A percentile compares a stretch with the other conserved stretches of the same genome.
Conservation (phyloP, 108 stramenopile species). For the Cyclotella sp. region DNA sequence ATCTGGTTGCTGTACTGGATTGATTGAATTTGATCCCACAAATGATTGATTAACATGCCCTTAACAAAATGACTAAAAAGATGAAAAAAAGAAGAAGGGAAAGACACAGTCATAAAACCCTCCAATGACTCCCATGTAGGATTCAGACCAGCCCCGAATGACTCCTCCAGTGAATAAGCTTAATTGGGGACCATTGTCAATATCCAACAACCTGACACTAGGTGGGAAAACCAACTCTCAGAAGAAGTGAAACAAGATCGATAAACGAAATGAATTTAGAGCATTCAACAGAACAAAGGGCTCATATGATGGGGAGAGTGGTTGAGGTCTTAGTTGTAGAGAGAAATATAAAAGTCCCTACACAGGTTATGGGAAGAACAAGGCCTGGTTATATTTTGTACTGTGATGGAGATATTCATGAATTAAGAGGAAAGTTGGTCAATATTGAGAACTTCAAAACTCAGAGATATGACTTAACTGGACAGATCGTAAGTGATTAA, state of each 20-base stretch:
- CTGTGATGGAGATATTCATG: slow-evolving; percentile 90
- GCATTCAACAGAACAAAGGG: slow-evolving; percentile 90
- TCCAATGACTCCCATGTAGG: too few species aligned
- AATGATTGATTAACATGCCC: too few species aligned
- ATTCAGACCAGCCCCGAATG: too few species aligned
- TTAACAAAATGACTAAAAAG: too few species aligned
- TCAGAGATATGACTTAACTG: slow-evolving; percentile 77
- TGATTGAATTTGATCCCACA: too few species aligned
- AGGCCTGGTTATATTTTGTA: slow-evolving; percentile 92
- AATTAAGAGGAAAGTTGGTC: slow-evolving; percentile 85
- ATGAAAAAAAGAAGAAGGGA: too few species aligned
- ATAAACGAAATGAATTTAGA: slow-evolving; percentile 84
- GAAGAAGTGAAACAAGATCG: slow-evolving; percentile 91
- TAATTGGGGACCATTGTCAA: too few species aligned
- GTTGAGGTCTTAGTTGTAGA: slow-evolving; percentile 95
- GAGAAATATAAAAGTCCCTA: slow-evolving; percentile 89
- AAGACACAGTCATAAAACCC: too few species aligned
- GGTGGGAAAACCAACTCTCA: slow-evolving; percentile 81
- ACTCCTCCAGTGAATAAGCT: too few species aligned
- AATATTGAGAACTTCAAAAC: slow-evolving; percentile 77
- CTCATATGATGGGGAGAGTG: slow-evolving; percentile 89
- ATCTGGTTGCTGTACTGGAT: too few species aligned
- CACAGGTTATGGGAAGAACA: slow-evolving; percentile 93
- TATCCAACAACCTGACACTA: slow-evolving; percentile 82
- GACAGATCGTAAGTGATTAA: too few species aligned